Base-by-base conservation (phyloP, 2,329 filamentous ascomycete species). In the Pleoardoris graminearum region DNA sequence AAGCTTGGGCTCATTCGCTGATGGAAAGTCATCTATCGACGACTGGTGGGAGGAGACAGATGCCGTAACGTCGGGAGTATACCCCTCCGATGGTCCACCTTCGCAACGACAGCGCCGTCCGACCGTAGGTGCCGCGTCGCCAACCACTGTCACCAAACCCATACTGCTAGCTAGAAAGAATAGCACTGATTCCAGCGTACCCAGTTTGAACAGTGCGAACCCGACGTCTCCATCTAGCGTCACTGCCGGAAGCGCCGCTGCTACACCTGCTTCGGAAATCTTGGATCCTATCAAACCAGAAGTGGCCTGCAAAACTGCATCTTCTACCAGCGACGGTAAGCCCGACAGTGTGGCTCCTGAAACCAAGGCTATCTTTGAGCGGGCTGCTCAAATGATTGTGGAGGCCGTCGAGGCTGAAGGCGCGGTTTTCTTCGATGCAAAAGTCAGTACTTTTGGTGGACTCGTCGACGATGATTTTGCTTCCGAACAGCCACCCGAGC, bases 351-450 rank as follows among this genome's bases (percentile, higher is more conserved):
- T 61, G 22, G 61, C 69, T 1, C 68, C 70, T 4, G 70, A 74
- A 32, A 53, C 73, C 8, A 64, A 62, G 32, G 61, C 63, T 4
- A 66, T 71, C 6, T 75, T 75, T 35, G 63, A 60, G 17, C 55
- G 71, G 23, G 72, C 72, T 7, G 68, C 70, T 3, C 71, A 67
- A 37, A 74, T 75, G 66, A 73, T 75, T n/a, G 63, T 71, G 0
- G 69, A 74, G 39, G 66, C 68, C 0, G 72, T 67, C 7, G 71
- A 74, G 48, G 62, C 70, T 8, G 71, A 73, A 38, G 72, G 72
- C 11, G 67, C 63, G 3, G 61, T 69, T 3, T 75, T 75, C 50
- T 73, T 74, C 35, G 72, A 75, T 41, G 71, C 70, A 3, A 70
- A 72, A 43, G 63, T 75, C 35, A 68, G 67, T 33, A 73, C 68